Evolutionary conservation across 1,139 yeast species (phyloP).

Genomic region (Kluyveromyces marxianus): DNA sequence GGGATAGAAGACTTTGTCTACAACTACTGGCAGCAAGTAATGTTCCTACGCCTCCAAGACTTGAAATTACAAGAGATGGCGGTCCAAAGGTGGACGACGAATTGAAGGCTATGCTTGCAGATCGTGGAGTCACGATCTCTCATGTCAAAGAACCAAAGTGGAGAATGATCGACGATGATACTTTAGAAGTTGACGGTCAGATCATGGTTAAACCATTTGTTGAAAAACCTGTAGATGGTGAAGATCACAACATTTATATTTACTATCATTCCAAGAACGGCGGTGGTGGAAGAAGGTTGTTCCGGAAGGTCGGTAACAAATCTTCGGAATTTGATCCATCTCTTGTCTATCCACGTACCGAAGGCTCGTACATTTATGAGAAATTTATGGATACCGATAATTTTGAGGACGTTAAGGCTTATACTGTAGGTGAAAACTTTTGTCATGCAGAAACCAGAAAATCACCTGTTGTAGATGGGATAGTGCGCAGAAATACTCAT

Average conservation of each 20-base stretch:
- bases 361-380: constrained; percentile 90
- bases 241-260: constrained; percentile 92
- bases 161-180: constrained; percentile 83
- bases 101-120: constrained; percentile 45
- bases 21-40: constrained; percentile 70
- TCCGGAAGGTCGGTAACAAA: constrained; percentile 94
- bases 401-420: constrained; percentile 97
- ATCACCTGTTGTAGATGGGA: constrained; percentile 98
- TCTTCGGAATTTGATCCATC: constrained; percentile 93
- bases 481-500: constrained; percentile 92
- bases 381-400: constrained; percentile 96
- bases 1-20: constrained; percentile 93
- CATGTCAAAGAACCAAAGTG: constrained; percentile 63
- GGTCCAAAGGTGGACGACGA: constrained; percentile 82
- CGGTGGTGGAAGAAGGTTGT: constrained; percentile 93
- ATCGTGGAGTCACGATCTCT: constrained; percentile 51
- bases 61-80: constrained; percentile 91
- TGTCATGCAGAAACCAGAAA: constrained; percentile 98
- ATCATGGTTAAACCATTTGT: constrained; percentile 82
- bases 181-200: constrained; percentile 69
- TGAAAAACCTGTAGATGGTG: constrained; percentile 98
- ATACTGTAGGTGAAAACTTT: constrained; percentile 83
- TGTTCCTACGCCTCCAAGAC: constrained; percentile 82
- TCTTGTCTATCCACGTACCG: constrained; percentile 65
- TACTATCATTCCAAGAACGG: constrained; percentile 85